Evolutionary conservation across 345 rosid species (phyloP).

Genomic region (Eucalyptus paniculata): DNA sequence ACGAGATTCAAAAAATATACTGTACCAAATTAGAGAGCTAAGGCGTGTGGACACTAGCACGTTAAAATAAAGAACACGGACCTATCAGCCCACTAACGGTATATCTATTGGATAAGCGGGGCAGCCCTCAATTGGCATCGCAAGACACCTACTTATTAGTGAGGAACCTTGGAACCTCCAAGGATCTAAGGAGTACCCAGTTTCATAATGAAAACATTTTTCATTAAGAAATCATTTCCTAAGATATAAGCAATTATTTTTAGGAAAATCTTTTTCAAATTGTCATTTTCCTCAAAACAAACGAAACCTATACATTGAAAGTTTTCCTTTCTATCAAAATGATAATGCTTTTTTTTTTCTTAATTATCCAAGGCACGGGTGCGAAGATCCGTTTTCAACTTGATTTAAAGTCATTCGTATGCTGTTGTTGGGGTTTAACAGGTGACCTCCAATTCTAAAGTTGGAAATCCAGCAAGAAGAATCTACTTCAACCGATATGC

Average conservation of each 20-base stretch:
- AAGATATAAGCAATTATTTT: too few relatives aligned
- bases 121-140: background rate
- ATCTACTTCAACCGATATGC: too few relatives aligned
- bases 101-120: background rate
- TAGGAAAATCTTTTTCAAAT: too few relatives aligned
- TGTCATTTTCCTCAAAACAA: too few relatives aligned
- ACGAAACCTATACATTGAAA: background rate
- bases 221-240: too few relatives aligned
- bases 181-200: background rate
- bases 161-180: background rate
- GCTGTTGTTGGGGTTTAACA: background rate
- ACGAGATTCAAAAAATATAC: too few relatives aligned
- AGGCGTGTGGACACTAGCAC: too few relatives aligned
- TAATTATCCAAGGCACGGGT: background rate
- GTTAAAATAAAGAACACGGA: too few relatives aligned
- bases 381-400: background rate
- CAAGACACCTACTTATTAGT: background rate
- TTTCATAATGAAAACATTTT: too few relatives aligned
- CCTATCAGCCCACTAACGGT: too few relatives aligned
- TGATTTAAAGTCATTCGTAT: background rate
- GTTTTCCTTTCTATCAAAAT: background rate
- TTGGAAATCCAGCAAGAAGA: background rate
- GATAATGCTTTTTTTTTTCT: background rate
- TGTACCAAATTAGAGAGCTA: too few relatives aligned
- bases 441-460: background rate